Conservation (phyloP, 371 early-diverging fungal species). For the Basidiobolus meristosporus region DNA sequence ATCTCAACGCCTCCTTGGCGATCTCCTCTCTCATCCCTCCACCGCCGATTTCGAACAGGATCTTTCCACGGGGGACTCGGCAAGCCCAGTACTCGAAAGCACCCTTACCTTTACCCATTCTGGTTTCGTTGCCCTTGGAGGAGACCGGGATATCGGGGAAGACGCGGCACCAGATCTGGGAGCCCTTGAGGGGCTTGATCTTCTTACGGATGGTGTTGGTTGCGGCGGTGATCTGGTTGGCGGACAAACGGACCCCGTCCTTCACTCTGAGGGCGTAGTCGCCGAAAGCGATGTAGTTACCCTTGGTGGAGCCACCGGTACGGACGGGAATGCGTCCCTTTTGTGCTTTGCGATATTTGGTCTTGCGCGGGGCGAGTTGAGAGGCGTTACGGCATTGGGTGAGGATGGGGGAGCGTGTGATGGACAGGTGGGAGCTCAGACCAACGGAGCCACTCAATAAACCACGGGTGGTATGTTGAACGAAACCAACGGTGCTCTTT, state of each 20-base stretch:
- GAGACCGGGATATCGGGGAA: constrained; percentile 89
- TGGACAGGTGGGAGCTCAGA: no score
- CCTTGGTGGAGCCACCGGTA: constrained; percentile 65
- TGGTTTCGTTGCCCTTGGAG: constrained; percentile 73
- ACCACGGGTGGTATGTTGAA: no score
- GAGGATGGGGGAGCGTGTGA: no score
- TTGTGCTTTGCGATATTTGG: constrained; percentile 72
- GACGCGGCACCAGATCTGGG: constrained; percentile 68
- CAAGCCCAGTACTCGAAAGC: constrained; percentile 83
- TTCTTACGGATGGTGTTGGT: constrained; percentile 53
- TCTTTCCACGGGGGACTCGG: constrained; percentile 69
- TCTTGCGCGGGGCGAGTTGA: constrained; percentile 49
- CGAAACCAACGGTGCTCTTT: no score
- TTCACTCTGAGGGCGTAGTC: constrained; percentile 77
- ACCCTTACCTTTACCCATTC: constrained; percentile 97
- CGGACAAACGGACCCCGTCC: constrained; percentile 65
- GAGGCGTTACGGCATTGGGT: no score
- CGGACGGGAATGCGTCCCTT: constrained; percentile 75
- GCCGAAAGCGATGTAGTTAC: constrained; percentile 72
- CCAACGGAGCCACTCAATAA: no score
- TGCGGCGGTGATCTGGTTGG: constrained; percentile 64
- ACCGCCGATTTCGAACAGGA: constrained; percentile 74
- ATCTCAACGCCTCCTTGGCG: constrained; percentile 58
- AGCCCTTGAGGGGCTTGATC: constrained; percentile 73
- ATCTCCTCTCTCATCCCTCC: constrained; percentile 50